Base-by-base conservation (phyloP, 345 rosid genomes). In the Raphanus raphanistrum region DNA sequence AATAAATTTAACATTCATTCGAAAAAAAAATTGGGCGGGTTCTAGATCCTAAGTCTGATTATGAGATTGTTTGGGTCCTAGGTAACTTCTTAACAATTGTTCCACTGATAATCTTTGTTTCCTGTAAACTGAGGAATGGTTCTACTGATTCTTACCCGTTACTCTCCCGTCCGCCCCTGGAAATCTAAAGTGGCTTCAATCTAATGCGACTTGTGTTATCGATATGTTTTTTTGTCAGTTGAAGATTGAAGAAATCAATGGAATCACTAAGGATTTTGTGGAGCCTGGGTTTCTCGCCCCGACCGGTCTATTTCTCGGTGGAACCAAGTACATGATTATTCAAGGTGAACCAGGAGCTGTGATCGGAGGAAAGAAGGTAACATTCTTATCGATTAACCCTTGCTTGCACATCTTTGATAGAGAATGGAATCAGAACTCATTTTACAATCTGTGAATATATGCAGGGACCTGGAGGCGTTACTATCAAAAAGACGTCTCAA, bases 311-410 rank as follows among this genome's bases (percentile, higher is more conserved):
- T 84, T 85, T 79, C 81, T 92, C 9, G 94, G 94, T 45, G 89
- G 96, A 8, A 76, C 84, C 6, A 92, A 92, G 31, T 90, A 89
- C 79, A 89, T 92, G 96, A 96, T 92, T 79, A 76, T 92, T 73
- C 94, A 90, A 82, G 97, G 97, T 27, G 97, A 92, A 71, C 21
- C 89, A 1, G 96, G 90, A 74, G 91, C 87, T 79, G 98, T 88
- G 28, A 92, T 92, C 81, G 85, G 98, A 41, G 98, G 98, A 58
- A 92, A 92, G 78, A 92, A 92, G 98, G 98, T 92, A 67, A 63
- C 25, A 43, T 70, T 43, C 52, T 45, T 45, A 4, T 45, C 52
- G 4, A 41, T 11, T 43, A 43, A 3, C 50, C 50, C 50, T 4
- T 43, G 50, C 5, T 1, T 12, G 5, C 4, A 3, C 5, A 38